Conservation (phyloP, 768 basidiomycete species). For the Mycena epipterygia region DNA sequence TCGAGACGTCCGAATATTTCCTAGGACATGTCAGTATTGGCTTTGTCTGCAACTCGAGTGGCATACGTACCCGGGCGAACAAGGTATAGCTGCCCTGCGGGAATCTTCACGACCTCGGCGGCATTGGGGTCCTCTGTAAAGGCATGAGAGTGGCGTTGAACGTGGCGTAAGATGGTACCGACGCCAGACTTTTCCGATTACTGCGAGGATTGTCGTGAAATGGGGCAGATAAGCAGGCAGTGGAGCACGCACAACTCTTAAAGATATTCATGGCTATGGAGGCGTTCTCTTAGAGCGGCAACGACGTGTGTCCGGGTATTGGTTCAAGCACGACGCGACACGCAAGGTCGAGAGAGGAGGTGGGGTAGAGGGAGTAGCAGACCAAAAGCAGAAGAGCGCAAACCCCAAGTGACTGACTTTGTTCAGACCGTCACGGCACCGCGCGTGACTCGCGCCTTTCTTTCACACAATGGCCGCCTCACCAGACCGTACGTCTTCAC, state of each 20-base stretch:
- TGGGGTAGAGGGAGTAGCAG: background rate
- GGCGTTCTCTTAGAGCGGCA: conserved; percentile 23
- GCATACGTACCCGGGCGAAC: conserved; percentile 73
- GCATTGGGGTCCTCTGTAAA: conserved; percentile 91
- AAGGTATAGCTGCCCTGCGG: conserved; percentile 91
- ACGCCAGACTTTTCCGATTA: conserved; percentile 97
- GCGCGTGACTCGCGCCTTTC: conserved; percentile 45
- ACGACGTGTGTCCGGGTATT: background rate
- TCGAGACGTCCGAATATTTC: conserved; percentile 89
- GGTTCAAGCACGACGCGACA: conserved; percentile 18
- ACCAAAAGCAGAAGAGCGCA: conserved; percentile 32
- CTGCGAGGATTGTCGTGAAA: conserved; percentile 56
- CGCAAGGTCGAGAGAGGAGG: conserved; percentile 10
- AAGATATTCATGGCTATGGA: conserved; percentile 83
- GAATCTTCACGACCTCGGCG: conserved; percentile 94
- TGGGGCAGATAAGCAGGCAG: conserved; percentile 23
- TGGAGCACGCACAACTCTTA: conserved; percentile 74
- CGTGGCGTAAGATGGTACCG: conserved; percentile 52
- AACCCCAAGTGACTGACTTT: too few species aligned
- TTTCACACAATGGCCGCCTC: conserved; percentile 20
- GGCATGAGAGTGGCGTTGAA: conserved; percentile 45
- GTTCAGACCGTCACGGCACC: conserved; percentile 23
- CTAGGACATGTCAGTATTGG: conserved; percentile 8
- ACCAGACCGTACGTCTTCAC: conserved; percentile 37
- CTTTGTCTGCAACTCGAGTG: background rate